A percentile compares a stretch with the other conserved stretches of the same genome.
Conservation (phyloP, 805 yeast genomes). For the Kazachstania bromeliacearum region DNA sequence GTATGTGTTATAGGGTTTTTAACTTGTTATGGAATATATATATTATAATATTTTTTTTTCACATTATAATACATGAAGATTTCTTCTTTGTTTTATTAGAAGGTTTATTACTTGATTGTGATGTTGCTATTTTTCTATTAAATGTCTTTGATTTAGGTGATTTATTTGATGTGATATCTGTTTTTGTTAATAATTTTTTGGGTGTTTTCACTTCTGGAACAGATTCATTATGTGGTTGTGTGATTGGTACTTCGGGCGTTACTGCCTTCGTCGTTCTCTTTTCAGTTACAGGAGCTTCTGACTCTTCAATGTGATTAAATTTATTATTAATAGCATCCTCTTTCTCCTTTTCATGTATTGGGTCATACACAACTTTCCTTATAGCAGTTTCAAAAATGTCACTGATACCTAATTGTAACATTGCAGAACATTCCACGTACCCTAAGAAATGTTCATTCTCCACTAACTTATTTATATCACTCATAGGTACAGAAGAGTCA, state of each 20-base stretch:
- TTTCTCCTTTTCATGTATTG: slow-evolving; percentile 22
- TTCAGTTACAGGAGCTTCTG: neutral
- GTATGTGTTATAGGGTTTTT: neutral
- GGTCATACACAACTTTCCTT: slow-evolving; percentile 43
- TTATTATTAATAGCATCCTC: neutral
- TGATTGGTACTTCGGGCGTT: neutral
- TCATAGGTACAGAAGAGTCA: slow-evolving; percentile 47
- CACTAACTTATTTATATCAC: slow-evolving; percentile 60
- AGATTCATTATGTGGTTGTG: neutral
- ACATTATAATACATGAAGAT: slow-evolving; percentile 20
- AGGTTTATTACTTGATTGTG: neutral
- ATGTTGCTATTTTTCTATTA: neutral
- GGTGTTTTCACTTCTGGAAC: neutral
- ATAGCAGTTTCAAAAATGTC: slow-evolving; percentile 80
- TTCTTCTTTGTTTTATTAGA: slow-evolving; percentile 13
- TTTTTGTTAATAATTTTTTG: neutral
- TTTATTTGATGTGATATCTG: neutral
- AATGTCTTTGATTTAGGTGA: neutral
- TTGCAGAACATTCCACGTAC: slow-evolving; percentile 84
- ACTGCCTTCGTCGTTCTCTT: neutral
- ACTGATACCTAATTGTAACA: slow-evolving; percentile 78
- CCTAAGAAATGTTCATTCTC: slow-evolving; percentile 61
- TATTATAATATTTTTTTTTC: slow-evolving; percentile 1
- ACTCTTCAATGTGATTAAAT: neutral
- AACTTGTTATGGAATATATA: neutral